Base-by-base conservation (phyloP, 2,329 filamentous ascomycete genomes). In the Aspergillus sp. region DNA sequence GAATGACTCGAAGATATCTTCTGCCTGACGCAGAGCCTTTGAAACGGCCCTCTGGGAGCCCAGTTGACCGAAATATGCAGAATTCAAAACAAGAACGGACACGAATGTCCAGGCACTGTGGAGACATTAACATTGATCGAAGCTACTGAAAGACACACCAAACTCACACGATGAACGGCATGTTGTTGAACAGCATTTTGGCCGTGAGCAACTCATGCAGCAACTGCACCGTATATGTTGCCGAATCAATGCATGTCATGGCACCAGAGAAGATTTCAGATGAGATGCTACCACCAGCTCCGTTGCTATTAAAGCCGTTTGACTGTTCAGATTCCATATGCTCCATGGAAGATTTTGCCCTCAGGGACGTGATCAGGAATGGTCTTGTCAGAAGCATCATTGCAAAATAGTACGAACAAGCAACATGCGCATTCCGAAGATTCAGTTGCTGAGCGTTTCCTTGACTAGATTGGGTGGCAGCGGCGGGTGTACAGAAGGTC, bases 381-480 rank as follows among this genome's bases (percentile, higher is more conserved):
- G 47, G 47, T 10, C 47, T 38, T n/a, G 47, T 49, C 3, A 49
- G 47, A 3, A 49, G 26, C 47, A 49, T 49, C 47, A 49, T 49
- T 9, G 22, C 33, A 30, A 49, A 49, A 10, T 49, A 20, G 40
- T 49, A 49, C 24, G 38, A 43, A 13, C 47, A 49, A 19, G 42
- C 17, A 20, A 49, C 38, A 22, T 49, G 41, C 9, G 47, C 24
- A 19, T 49, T 44, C 10, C 47, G 38, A 7, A 49, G 40, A 8
- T n/a, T 38, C 35, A n/a, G 35, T 17, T 38, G 35, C 14, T 38
- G 35, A 17, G 14, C 16, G 11, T 14, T 4, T 38, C 16, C 35
- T 8, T 7, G 5, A n/a, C 11, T 38, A n/a, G 3, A 38, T 7
- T n/a, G 35, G 11, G 14, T 38, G 14, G 1, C 26, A 11, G 3